phyloP scores from a whole-genome alignment of 2,329 filamentous ascomycete species.

The Hortaea sp. region DNA sequence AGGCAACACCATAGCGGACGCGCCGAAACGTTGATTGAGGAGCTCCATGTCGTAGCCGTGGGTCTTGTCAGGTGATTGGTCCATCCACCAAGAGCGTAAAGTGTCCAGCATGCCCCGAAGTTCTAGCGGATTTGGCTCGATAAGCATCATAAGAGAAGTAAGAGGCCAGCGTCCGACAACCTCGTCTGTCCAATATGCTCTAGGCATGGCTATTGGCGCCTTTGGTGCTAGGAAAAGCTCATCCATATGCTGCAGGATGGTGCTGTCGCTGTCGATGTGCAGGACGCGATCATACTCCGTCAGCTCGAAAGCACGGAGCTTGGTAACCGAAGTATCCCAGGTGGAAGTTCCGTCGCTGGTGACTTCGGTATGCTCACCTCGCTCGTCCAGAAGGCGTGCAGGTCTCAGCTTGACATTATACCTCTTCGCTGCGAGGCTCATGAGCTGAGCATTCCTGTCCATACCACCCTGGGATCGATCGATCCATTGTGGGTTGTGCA shows the following conservation, averaged over 20 bases:
- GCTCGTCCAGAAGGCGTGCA: slow-evolving; percentile 6
- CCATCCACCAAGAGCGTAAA: slow-evolving; percentile 24
- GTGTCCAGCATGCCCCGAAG: slow-evolving; percentile 31
- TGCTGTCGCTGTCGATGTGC: slow-evolving; percentile 52
- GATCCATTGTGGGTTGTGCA: slow-evolving; percentile 22
- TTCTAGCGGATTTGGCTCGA: slow-evolving; percentile 48
- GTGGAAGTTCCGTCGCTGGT: slow-evolving; percentile 1
- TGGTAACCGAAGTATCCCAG: slow-evolving; percentile 57
- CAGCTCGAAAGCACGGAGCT: slow-evolving; percentile 58
- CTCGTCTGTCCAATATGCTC: slow-evolving; percentile 51
- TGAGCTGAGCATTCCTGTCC: slow-evolving; percentile 29
- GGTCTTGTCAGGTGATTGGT: slow-evolving; percentile 8
- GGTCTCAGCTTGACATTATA: slow-evolving; percentile 38
- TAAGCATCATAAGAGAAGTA: slow-evolving; percentile 51
- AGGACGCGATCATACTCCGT: slow-evolving; percentile 50
- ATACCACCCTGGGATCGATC: slow-evolving; percentile 1
- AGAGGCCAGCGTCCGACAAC: slow-evolving; percentile 32
- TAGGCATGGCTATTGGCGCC: slow-evolving; percentile 54
- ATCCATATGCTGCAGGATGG: slow-evolving; percentile 51
- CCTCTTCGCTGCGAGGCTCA: slow-evolving; percentile 37
- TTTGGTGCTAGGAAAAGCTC: slow-evolving; percentile 58
- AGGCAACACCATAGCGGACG: slow-evolving; percentile 51
- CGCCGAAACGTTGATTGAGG: slow-evolving; percentile 51
- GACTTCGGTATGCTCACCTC: slow-evolving; percentile 2
- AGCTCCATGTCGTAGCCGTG: slow-evolving; percentile 57